Evolutionary conservation across 192 early-diverging fungal species (phyloP), one percentile per base, ranked within the genome.

Genomic region (Phycomyces nitens): DNA sequence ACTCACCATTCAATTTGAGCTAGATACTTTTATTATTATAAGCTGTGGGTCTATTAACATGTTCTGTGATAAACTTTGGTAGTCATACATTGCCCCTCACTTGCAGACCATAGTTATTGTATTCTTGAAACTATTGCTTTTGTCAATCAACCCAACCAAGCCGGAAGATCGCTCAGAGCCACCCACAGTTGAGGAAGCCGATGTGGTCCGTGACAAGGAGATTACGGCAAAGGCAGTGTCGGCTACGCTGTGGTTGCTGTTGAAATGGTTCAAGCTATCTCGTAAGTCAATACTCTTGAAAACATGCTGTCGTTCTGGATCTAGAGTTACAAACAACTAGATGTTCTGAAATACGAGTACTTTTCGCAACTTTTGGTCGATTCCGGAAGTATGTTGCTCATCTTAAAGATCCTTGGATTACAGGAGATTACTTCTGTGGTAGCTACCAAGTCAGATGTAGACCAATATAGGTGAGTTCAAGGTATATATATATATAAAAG

Each of bases 401-500:
- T 94, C 29, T 73, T 94, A 10, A 94, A 92, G 64, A 86, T 94
- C 71, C 80, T 93, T 58, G 91, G 91, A 51, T 80, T 92, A 21
- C 89, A 88, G 52, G 80, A 82, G 61, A 77, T 82, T 22, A 69
- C 73, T 4, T 70, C 69, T 9, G 72, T 77, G 6, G 68, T 76
- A n/a, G 70, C 70, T n/a, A 74, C 76, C 20, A 77, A 81, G 34
- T 80, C 72, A 40, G 84, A 84, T 51, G 58, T 79, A 0, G 77
- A 80, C 9, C 72, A 75, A 21, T 70, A 72, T 50, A 79, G 75
- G 67, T 84, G 69, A 54, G 6, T 53, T n/a, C 12, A 20, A 52
- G 20, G 51, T 8, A 42, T 43, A 15, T 43, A 27, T 27, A 27
- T 27, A 21, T 0, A 22, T 21, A 43, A 26, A 3, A 59, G n/a